A percentile compares a stretch with the other conserved stretches of the same genome.
Evolutionary conservation across 148 eudicot species (phyloP).

Genomic region (Rhododendron williamsianum): DNA sequence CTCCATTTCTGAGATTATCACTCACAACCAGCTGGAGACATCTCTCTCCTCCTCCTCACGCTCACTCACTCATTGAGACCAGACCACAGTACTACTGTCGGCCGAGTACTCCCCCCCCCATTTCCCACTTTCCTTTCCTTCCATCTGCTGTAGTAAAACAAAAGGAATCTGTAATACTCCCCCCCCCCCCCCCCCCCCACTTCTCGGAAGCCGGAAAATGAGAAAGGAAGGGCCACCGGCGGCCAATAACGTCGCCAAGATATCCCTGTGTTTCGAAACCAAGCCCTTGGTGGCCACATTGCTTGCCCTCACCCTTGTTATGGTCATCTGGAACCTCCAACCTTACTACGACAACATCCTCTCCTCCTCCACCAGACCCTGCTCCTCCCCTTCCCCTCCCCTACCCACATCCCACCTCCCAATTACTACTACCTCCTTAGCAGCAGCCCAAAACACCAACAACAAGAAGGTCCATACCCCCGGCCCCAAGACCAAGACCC

Average conservation of each 20-base stretch:
- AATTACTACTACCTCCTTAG: not conserved
- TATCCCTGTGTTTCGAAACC: slow-evolving; percentile 34
- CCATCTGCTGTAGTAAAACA: not conserved
- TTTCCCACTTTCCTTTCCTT: too few species aligned
- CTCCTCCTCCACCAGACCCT: slow-evolving; percentile 17
- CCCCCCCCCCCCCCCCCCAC: not conserved
- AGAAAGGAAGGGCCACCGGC: slow-evolving; percentile 29
- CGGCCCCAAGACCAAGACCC: not conserved
- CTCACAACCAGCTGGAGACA: not conserved
- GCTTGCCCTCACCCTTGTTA: slow-evolving; percentile 37
- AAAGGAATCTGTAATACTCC: not conserved
- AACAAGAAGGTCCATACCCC: not conserved
- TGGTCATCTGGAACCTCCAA: slow-evolving; percentile 48
- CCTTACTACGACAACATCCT: slow-evolving; percentile 49
- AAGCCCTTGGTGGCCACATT: slow-evolving; percentile 47
- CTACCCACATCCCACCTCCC: not conserved
- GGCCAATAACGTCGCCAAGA: slow-evolving; percentile 18
- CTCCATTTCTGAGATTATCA: not conserved
- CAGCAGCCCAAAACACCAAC: not conserved
- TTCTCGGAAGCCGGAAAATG: slow-evolving; percentile 11
- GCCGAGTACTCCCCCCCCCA: not conserved
- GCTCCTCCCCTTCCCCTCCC: slow-evolving; percentile 7
- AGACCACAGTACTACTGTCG: not conserved
- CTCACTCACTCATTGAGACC: not conserved
- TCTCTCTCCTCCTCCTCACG: not conserved